Percentiles rank a stretch among this genome's conserved stretches.
Evolutionary conservation across 2,329 filamentous ascomycete genomes (phyloP).

Genomic region (Eutypa lata): DNA sequence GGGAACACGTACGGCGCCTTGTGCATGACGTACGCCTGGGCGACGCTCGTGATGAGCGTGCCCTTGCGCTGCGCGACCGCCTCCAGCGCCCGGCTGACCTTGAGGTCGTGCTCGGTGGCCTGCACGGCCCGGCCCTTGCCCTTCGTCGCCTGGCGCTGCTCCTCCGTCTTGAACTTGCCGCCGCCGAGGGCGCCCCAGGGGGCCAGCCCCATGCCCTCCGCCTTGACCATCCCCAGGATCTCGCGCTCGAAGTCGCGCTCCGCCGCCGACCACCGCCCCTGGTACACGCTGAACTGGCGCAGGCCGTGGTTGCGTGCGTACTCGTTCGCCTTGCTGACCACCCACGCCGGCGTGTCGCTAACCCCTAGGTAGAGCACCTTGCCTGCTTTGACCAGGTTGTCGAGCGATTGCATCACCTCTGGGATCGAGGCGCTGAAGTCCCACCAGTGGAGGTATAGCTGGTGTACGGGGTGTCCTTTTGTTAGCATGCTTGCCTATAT

Average conservation of each 20-base stretch:
- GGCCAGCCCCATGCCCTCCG: conserved; percentile 59
- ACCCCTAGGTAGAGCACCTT: conserved; percentile 68
- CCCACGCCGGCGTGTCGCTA: conserved; percentile 68
- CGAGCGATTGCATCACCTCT: conserved; percentile 67
- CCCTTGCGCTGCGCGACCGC: conserved; percentile 55
- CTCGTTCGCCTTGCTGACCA: conserved; percentile 63
- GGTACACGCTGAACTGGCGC: conserved; percentile 66
- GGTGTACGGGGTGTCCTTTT: not conserved
- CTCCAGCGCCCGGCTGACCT: conserved; percentile 54
- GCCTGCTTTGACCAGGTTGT: conserved; percentile 55
- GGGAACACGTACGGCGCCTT: conserved; percentile 54
- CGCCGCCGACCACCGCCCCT: conserved; percentile 61
- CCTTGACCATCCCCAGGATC: conserved; percentile 63
- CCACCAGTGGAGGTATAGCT: conserved; percentile 65
- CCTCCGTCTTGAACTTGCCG: conserved; percentile 45
- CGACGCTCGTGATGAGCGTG: conserved; percentile 56
- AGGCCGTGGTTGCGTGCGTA: conserved; percentile 70
- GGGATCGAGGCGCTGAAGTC: conserved; percentile 63
- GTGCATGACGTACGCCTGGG: conserved; percentile 48
- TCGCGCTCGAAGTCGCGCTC: conserved; percentile 67
- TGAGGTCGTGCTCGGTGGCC: conserved; percentile 51
- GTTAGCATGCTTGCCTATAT: not conserved
- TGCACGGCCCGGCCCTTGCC: conserved; percentile 37
- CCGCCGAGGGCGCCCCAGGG: conserved; percentile 59
- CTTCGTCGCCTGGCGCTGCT: conserved; percentile 44